A percentile compares a stretch with the other conserved stretches of the same genome.
These are phyloP conservation scores for Penicillium canescens DNA, from an alignment of 495 filamentous ascomycete genomes.

Conservation along the genomic window DNA sequence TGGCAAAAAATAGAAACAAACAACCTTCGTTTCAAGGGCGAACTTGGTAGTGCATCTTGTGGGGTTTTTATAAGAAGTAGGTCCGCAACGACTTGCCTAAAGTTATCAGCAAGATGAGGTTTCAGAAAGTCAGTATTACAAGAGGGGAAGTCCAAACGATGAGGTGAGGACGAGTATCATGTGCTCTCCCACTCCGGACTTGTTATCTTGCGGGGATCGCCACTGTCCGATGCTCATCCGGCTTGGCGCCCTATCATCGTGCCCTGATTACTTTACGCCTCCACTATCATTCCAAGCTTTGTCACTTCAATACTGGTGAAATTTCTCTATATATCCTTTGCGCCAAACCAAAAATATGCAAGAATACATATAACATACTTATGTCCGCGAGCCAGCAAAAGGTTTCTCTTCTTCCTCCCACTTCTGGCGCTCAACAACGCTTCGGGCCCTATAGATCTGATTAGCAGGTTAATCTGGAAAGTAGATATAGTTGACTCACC, in stretches of 20 bases:
- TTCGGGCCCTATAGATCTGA: slow-evolving; percentile 35
- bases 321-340: slow-evolving; percentile 10
- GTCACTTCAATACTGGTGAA: too few species aligned
- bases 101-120: slow-evolving; percentile 7
- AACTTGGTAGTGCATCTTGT: slow-evolving; percentile 6
- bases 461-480: slow-evolving; percentile 12
- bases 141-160: slow-evolving; percentile 17
- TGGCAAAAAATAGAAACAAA: slow-evolving; percentile 3
- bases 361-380: slow-evolving; percentile 18
- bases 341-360: slow-evolving; percentile 16
- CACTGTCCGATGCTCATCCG: slow-evolving; percentile 34
- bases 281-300: too few species aligned
- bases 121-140: background rate
- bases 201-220: slow-evolving; percentile 43
- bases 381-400: slow-evolving; percentile 34
- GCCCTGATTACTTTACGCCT: too few species aligned
- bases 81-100: slow-evolving; percentile 25
- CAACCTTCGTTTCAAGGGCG: slow-evolving; percentile 10
- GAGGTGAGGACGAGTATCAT: slow-evolving; percentile 1
- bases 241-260: too few species aligned
- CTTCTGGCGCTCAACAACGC: slow-evolving; percentile 44
- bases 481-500: slow-evolving; percentile 23
- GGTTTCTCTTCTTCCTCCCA: slow-evolving; percentile 48
- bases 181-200: slow-evolving; percentile 12
- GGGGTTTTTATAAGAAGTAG: slow-evolving; percentile 6